A percentile compares a stretch with the other conserved stretches of the same genome.
Evolutionary conservation across 2,329 filamentous ascomycete genomes (phyloP).

Genomic region (Pseudogymnoascus verrucosus): DNA sequence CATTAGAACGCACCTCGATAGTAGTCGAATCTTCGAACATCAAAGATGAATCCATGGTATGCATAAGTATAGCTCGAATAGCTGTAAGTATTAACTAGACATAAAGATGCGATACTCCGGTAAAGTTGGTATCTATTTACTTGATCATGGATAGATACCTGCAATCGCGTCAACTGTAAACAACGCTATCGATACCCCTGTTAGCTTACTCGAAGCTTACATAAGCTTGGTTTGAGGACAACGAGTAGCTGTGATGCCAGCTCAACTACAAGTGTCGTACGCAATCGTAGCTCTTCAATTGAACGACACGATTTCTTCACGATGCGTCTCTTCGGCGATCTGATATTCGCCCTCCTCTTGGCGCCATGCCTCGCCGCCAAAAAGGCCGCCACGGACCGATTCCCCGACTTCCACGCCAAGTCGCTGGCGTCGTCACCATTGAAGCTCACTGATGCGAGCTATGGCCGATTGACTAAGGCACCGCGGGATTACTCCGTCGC

Average conservation of each 20-base stretch:
- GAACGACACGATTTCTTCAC: constrained; percentile 28
- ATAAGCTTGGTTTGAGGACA: constrained; percentile 1
- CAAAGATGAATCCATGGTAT: constrained; percentile 6
- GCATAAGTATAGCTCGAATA: constrained; percentile 6
- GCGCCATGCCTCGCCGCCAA: constrained; percentile 55
- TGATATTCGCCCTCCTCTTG: constrained; percentile 56
- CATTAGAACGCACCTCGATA: neutral
- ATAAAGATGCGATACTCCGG: constrained; percentile 7
- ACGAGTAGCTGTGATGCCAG: constrained; percentile 5
- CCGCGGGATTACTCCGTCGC: constrained; percentile 79
- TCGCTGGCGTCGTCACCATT: constrained; percentile 57
- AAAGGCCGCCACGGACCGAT: constrained; percentile 57
- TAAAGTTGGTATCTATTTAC: constrained; percentile 7
- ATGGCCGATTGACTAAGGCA: constrained; percentile 63
- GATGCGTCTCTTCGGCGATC: constrained; percentile 61
- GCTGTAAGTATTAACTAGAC: constrained; percentile 1
- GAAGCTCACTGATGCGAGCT: constrained; percentile 69
- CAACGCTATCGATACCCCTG: constrained; percentile 1
- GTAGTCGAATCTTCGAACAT: constrained; percentile 1
- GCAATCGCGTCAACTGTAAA: constrained; percentile 4
- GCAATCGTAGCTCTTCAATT: neutral
- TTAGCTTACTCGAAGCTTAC: neutral
- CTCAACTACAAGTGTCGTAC: constrained; percentile 5
- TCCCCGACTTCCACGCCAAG: constrained; percentile 62
- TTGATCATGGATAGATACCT: constrained; percentile 11